Evolutionary conservation across 2,329 filamentous ascomycete species (phyloP), one percentile per base, ranked within the genome.

Genomic region (Aspergillus pseudoglaucus): DNA sequence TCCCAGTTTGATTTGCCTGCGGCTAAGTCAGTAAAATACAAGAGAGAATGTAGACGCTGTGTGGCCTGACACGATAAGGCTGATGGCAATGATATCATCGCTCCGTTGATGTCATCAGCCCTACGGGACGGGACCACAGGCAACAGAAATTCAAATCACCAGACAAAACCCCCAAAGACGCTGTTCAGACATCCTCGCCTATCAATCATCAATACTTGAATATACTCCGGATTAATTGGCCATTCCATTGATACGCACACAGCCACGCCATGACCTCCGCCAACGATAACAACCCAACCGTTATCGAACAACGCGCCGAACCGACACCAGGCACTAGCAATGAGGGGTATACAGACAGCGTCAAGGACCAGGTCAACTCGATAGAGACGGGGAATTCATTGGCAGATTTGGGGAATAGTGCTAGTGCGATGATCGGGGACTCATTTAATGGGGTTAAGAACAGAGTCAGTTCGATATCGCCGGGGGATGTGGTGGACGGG

Each of bases 401-500:
- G 17, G 18, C 40, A 15, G 38, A 25, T 15, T 14, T 47, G 6
- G 38, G 44, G 20, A 47, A 25, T 32, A 49, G 32, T 15, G 45
- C 52, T 6, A 44, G 35, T 20, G 42, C 45, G 10, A 51, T 56
- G 46, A 48, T 49, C 3, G 50, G 38, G 10, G 50, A 30, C 17
- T 53, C 53, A 14, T 42, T 53, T 5, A 30, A 43, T 2, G 50
- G 55, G 7, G 33, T 50, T 4, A 55, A 53, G 39, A 49, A 51
- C 7, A 49, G 37, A 30, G 17, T 53, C 10, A 12, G 45, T 12
- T 20, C 47, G 2, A 50, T 47, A 15, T 43, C 40, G 5, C 23
- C 55, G 6, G 37, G 47, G n/a, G 51, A 58, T 17, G 47, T 48
- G 12, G 46, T 50, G 1, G 49, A 51, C 20, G 44, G 43, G 18